These are phyloP conservation scores for Logfia minima DNA, from an alignment of 129 eudicot genomes.

Conservation along the genomic window DNA sequence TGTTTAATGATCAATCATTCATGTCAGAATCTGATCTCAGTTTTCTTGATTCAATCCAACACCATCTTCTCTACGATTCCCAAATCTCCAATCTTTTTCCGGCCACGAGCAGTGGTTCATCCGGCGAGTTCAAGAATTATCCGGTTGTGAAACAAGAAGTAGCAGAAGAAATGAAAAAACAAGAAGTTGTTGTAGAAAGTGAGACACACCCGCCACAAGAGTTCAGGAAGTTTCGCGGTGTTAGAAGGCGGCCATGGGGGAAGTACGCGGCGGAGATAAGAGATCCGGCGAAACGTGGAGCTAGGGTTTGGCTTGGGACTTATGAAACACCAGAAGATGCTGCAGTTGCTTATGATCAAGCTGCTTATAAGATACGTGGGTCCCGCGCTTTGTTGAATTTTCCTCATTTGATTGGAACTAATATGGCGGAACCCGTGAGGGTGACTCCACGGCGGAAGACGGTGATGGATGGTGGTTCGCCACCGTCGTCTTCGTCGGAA, in stretches of 20 bases:
- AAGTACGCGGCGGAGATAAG: conserved; percentile 55
- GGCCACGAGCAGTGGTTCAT: conserved; percentile 1
- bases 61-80: conserved; percentile 35
- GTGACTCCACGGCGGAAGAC: conserved; percentile 34
- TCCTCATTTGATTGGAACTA: conserved; percentile 42
- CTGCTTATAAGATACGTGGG: conserved; percentile 48
- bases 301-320: conserved; percentile 50
- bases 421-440: conserved; percentile 41
- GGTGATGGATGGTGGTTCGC: conserved; percentile 13
- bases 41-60: conserved; percentile 38
- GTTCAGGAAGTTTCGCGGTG: conserved; percentile 44
- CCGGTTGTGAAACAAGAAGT: conserved; percentile 16
- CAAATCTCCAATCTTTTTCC: conserved; percentile 33
- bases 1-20: conserved; percentile 30
- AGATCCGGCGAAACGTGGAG: conserved; percentile 44
- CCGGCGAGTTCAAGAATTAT: not conserved
- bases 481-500: conserved; percentile 16
- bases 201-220: conserved; percentile 24
- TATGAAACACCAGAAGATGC: conserved; percentile 55
- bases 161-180: conserved; percentile 7
- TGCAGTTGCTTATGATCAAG: conserved; percentile 53
- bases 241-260: conserved; percentile 56
- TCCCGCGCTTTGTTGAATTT: conserved; percentile 44
- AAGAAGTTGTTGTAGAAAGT: not conserved
- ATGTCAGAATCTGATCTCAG: conserved; percentile 44